Base-by-base conservation (phyloP, 257 asterid genomes). In the Solanum infundibuliforme region DNA sequence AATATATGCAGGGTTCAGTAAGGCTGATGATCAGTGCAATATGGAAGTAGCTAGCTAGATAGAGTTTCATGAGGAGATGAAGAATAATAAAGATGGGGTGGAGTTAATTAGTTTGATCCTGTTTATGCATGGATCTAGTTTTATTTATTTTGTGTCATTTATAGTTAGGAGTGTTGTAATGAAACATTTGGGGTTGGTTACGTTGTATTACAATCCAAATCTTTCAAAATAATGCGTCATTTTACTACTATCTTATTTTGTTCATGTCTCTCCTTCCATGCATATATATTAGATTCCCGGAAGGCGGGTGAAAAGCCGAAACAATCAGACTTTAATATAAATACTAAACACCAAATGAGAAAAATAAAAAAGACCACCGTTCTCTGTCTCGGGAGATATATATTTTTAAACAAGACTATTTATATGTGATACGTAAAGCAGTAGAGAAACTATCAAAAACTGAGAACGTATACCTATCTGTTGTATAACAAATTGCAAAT, bases 301-400 rank as follows among this genome's bases (percentile, higher is more conserved):
- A 12, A 46, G 8, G 21, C 21, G 0, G 60, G 23, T 52, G 8
- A 52, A 52, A 52, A 52, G 1, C 0, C 1, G 0, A 52, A 52
- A 52, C 23, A 14, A 52, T 52, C 1, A 48, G 3, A 52, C 0
- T 16, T 52, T 52, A 52, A 52, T 16, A 52, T 6, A 1, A 16
- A 16, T 52, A 16, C 0, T 2, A 3, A 52, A 52, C 8, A 52
- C 0, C 0, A 0, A 52, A 52, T 52, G 4, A 2, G 1, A 2
- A 52, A 52, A 2, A 0, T 0, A 0, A 5, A 52, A 52, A 52
- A 16, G 8, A 52, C 4, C 3, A 52, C 4, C 23, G 6, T 52
- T 5, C 60, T 48, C 8, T 2, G 21, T 48, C 60, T 14, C 21
- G 52, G 18, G 52, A 14, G 60, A 48, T 16, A 14, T 14, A 14